Conservation (phyloP, 257 asterid species). For the Solanum tacnaense region DNA sequence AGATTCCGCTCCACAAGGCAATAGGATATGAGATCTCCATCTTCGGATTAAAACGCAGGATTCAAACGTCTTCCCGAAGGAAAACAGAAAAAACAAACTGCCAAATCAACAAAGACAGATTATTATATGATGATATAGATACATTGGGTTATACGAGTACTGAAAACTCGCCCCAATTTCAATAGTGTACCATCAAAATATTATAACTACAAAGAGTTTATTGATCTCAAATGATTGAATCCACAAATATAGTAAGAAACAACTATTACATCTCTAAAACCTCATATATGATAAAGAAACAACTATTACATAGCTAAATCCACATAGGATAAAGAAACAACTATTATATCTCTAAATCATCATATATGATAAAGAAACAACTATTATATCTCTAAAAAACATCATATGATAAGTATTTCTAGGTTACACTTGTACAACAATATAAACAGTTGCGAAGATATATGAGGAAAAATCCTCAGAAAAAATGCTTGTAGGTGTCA, state of each 20-base stretch:
- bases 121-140: constrained; percentile 1
- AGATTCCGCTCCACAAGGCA: constrained; percentile 55
- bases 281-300: no score
- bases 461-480: not conserved
- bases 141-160: constrained; percentile 9
- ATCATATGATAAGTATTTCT: no score
- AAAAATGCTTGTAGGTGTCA: not conserved
- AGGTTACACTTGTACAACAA: not conserved
- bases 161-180: constrained; percentile 1
- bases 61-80: not conserved
- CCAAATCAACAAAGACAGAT: not conserved
- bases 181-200: no score
- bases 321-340: no score
- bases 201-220: no score
- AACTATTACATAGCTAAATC: no score
- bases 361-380: no score
- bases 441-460: no score
- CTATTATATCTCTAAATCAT: no score
- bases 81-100: not conserved
- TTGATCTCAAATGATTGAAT: not conserved
- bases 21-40: constrained; percentile 62
- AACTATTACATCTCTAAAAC: not conserved
- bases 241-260: not conserved
- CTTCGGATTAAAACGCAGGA: not conserved
- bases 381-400: no score